Percentiles rank a stretch among this genome's conserved stretches.
phyloP scores from a whole-genome alignment of 768 basidiomycete genomes.

The Mrakia frigida region DNA sequence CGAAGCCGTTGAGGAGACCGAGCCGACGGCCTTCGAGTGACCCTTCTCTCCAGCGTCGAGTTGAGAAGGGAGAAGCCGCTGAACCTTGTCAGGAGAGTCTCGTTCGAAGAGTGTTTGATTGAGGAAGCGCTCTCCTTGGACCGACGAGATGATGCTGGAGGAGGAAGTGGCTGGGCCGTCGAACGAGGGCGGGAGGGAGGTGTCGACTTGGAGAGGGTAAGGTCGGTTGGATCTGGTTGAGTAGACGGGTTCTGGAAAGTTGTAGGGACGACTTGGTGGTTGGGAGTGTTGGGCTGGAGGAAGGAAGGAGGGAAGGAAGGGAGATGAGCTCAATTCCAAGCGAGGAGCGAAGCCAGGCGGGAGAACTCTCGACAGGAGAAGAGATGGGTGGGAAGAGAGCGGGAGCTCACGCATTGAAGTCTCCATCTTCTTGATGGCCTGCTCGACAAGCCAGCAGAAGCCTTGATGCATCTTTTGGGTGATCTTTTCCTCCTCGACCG shows the following conservation, averaged over 20 bases:
- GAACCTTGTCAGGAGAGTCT: not conserved
- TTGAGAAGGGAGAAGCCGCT: not conserved
- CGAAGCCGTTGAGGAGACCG: not conserved
- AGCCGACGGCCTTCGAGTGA: not conserved
- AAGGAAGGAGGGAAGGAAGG: not conserved
- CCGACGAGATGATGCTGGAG: slow-evolving; percentile 1
- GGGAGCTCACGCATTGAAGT: not conserved
- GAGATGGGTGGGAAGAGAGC: too few species aligned
- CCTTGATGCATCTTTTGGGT: slow-evolving; percentile 21
- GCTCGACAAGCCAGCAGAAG: slow-evolving; percentile 17
- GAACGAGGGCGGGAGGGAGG: not conserved
- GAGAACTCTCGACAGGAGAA: too few species aligned
- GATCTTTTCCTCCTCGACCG: slow-evolving; percentile 20
- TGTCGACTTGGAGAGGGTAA: not conserved
- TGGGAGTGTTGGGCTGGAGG: not conserved
- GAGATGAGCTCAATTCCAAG: not conserved
- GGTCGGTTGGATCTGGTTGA: not conserved
- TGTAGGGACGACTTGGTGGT: not conserved
- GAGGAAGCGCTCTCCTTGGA: not conserved
- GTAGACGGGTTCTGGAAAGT: not conserved
- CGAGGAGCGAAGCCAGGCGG: too few species aligned
- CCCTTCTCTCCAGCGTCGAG: not conserved
- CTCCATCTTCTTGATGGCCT: not conserved
- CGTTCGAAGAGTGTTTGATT: not conserved
- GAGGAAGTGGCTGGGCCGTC: not conserved